Evolutionary conservation across 768 basidiomycete genomes (phyloP).

Genomic region (Sarcodon aspratus): DNA sequence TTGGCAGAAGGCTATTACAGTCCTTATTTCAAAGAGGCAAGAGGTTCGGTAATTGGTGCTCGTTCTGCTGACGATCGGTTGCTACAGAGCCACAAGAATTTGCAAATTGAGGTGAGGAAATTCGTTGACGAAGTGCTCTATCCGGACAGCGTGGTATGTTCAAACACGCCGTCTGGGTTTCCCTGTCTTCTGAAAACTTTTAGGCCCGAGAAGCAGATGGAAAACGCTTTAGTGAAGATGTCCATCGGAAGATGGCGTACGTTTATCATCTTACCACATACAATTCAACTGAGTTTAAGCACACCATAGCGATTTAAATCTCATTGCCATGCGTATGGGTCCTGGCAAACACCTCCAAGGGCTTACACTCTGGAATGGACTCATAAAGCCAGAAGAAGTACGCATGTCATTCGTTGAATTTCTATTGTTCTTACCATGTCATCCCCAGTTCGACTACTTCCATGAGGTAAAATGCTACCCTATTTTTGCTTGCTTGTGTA

Average conservation of each 20-base stretch:
- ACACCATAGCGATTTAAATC: constrained; percentile 40
- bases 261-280: constrained; percentile 4
- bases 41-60: constrained; percentile 8
- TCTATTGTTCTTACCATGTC: background rate
- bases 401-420: background rate
- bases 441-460: constrained; percentile 71
- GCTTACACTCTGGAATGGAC: constrained; percentile 56
- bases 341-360: constrained; percentile 85
- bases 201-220: constrained; percentile 71
- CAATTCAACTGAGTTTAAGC: constrained; percentile 1
- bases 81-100: constrained; percentile 43
- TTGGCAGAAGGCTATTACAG: constrained; percentile 55
- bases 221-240: constrained; percentile 70
- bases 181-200: background rate
- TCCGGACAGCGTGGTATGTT: constrained; percentile 23
- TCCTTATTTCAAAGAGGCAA: constrained; percentile 67
- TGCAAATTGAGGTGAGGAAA: constrained; percentile 49
- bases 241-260: constrained; percentile 79
- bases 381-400: constrained; percentile 63
- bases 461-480: constrained; percentile 42
- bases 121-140: constrained; percentile 62
- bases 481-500: background rate
- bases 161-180: background rate
- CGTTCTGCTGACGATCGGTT: background rate
- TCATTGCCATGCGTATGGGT: constrained; percentile 92